These are phyloP conservation scores for Verticillium longisporum DNA, from an alignment of 2,329 filamentous ascomycete genomes.

Conservation along the genomic window DNA sequence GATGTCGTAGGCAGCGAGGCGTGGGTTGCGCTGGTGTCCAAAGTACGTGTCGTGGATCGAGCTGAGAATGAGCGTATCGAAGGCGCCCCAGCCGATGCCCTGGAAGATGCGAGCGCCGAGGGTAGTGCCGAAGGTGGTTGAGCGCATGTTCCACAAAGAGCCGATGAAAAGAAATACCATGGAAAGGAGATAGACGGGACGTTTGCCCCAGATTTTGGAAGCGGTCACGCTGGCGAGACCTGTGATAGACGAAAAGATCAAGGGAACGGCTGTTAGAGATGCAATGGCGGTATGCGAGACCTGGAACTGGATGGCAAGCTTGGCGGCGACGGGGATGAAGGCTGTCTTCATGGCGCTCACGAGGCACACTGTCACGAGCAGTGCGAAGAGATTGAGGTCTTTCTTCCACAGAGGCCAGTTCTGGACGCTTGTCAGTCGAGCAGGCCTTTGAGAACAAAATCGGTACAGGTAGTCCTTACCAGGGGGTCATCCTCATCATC, in stretches of 20 bases:
- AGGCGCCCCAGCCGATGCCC: slow-evolving; percentile 52
- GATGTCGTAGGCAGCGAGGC: slow-evolving; percentile 37
- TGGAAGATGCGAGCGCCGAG: slow-evolving; percentile 48
- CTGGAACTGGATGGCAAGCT: slow-evolving; percentile 32
- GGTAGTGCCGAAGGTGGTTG: slow-evolving; percentile 34
- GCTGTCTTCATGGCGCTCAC: slow-evolving; percentile 47
- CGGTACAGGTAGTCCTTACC: slow-evolving; percentile 24
- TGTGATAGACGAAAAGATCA: slow-evolving; percentile 40
- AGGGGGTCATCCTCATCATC: slow-evolving; percentile 47
- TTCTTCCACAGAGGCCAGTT: slow-evolving; percentile 53
- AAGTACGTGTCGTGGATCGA: slow-evolving; percentile 53
- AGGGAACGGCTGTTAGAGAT: slow-evolving; percentile 44
- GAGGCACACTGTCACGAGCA: slow-evolving; percentile 39
- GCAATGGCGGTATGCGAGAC: slow-evolving; percentile 40
- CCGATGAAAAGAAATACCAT: slow-evolving; percentile 39
- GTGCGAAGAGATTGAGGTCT: slow-evolving; percentile 37
- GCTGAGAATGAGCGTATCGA: slow-evolving; percentile 45
- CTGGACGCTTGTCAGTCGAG: slow-evolving; percentile 18
- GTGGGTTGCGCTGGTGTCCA: slow-evolving; percentile 43
- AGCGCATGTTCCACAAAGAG: slow-evolving; percentile 41
- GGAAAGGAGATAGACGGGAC: slow-evolving; percentile 44
- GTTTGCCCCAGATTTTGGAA: slow-evolving; percentile 43
- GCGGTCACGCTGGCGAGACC: slow-evolving; percentile 34
- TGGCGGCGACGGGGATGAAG: slow-evolving; percentile 39
- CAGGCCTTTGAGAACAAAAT: background rate